Conservation (phyloP, 2,329 filamentous ascomycete species). For the Lachnellula suecica region DNA sequence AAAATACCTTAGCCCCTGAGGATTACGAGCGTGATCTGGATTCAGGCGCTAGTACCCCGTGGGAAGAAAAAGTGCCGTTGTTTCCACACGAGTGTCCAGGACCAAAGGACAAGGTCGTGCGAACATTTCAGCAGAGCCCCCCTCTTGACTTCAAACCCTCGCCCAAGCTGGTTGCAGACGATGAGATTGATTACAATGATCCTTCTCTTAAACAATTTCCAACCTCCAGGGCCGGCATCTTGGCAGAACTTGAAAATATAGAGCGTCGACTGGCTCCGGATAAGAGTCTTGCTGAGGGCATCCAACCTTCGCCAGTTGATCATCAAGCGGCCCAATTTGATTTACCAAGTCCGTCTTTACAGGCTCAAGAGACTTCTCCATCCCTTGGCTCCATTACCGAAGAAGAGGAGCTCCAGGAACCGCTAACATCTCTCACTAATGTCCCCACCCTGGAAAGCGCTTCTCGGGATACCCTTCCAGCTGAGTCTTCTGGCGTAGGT, state of each 20-base stretch:
- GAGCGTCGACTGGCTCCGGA: conserved; percentile 26
- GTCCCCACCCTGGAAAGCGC: background rate
- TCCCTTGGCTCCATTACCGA: conserved; percentile 26
- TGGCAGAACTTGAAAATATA: conserved; percentile 23
- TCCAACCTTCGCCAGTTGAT: conserved; percentile 21
- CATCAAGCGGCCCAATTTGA: conserved; percentile 4
- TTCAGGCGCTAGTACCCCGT: conserved; percentile 22
- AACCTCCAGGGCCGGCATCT: conserved; percentile 25
- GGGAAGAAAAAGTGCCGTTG: conserved; percentile 28
- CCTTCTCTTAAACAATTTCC: conserved; percentile 29
- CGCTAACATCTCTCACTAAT: conserved; percentile 3
- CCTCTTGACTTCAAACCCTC: conserved; percentile 3
- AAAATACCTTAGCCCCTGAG: background rate
- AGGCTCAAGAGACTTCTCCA: conserved; percentile 19
- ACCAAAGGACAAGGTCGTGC: conserved; percentile 13
- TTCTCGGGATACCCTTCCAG: background rate
- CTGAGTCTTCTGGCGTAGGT: background rate
- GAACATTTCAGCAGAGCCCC: background rate
- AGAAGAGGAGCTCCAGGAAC: conserved; percentile 21
- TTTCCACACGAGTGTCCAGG: conserved; percentile 30
- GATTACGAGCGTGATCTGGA: conserved; percentile 1
- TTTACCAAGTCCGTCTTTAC: conserved; percentile 6
- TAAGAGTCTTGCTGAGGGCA: conserved; percentile 17
- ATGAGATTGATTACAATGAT: conserved; percentile 27
- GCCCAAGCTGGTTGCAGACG: conserved; percentile 6